Base-by-base conservation (phyloP, 139 green algal species). In the Penium margaritaceum region DNA sequence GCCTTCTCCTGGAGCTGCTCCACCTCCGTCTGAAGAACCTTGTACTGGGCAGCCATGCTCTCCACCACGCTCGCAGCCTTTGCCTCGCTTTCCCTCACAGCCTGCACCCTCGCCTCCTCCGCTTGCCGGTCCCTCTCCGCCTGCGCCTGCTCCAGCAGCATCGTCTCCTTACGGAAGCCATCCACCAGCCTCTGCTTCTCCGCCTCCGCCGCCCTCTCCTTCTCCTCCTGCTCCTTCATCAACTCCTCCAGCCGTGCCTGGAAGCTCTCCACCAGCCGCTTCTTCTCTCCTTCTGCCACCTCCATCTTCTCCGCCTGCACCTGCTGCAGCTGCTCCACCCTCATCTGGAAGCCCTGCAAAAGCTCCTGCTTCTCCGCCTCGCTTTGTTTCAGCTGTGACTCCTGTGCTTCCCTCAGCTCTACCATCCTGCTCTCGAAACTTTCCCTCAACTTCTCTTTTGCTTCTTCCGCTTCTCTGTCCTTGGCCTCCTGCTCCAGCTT, bases 371-470 rank as follows among this genome's bases (percentile, higher is more conserved):
- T n/a, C n/a, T n/a, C n/a, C n/a, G n/a, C n/a, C n/a, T n/a, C n/a
- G n/a, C n/a, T n/a, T n/a, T n/a, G n/a, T n/a, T n/a, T n/a, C n/a
- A n/a, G n/a, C n/a, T n/a, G n/a, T n/a, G n/a, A n/a, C n/a, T n/a
- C n/a, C n/a, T n/a, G n/a, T n/a, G n/a, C n/a, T n/a, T n/a, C n/a
- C 19, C 55, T 32, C 55, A 64, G 36, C 6, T 64, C 55, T 9
- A 64, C 35, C 62, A 44, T 70, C 62, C 29, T 14, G 35, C 19
- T 38, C 27, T 70, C 62, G 19, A 38, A 57, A 30, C 62, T n/a
- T 60, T 43, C 38, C 27, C 38, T 43, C 27, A 70, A 43, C 7
- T 9, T 37, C 19, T 29, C 7, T 64, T 64, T 64, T 64, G 35
- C 55, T 64, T 29, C 55, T 37, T 64, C 37, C 9, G 36, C 55